These are phyloP conservation scores for Scopulariopsis brevicaulis DNA, from an alignment of 2,329 filamentous ascomycete species.

Conservation along the genomic window DNA sequence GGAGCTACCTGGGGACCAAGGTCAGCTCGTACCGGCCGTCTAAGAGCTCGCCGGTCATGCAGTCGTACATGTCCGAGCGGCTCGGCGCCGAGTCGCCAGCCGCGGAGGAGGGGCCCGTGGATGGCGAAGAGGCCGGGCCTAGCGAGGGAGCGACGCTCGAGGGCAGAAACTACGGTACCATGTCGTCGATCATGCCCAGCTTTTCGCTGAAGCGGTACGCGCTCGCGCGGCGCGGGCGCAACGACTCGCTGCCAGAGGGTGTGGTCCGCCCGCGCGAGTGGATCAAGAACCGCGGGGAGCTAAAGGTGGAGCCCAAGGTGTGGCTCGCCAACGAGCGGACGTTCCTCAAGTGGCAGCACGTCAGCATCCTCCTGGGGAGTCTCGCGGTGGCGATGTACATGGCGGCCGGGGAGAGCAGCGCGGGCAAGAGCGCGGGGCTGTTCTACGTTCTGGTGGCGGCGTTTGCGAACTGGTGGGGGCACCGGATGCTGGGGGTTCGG, in stretches of 20 bases:
- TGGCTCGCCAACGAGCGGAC: conserved; percentile 98
- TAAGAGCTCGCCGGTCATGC: conserved; percentile 55
- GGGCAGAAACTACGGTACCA: conserved; percentile 33
- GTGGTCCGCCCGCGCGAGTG: conserved; percentile 76
- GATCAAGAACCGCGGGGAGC: conserved; percentile 89
- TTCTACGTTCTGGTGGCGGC: conserved; percentile 72
- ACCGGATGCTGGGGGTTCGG: conserved; percentile 66
- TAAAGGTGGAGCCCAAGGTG: conserved; percentile 93
- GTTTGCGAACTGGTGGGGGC: conserved; percentile 82
- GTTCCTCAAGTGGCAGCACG: conserved; percentile 98
- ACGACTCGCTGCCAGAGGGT: conserved; percentile 61
- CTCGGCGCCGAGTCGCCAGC: conserved; percentile 32
- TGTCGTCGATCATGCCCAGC: conserved; percentile 67
- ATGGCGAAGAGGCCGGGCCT: conserved; percentile 6
- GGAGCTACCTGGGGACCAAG: conserved; percentile 64
- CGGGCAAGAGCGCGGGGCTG: conserved; percentile 70
- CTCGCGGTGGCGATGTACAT: conserved; percentile 81
- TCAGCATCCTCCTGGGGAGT: conserved; percentile 75
- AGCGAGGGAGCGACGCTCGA: conserved; percentile 23
- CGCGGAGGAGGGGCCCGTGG: conserved; percentile 10
- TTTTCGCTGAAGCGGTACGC: conserved; percentile 76
- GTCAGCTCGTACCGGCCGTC: conserved; percentile 45
- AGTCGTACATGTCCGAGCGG: conserved; percentile 49
- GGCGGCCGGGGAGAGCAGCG: conserved; percentile 66
- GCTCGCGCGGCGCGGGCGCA: conserved; percentile 26